Evolutionary conservation across 192 early-diverging fungal genomes (phyloP), one percentile per base, ranked within the genome.

Genomic region (Martensiomyces pterosporus): DNA sequence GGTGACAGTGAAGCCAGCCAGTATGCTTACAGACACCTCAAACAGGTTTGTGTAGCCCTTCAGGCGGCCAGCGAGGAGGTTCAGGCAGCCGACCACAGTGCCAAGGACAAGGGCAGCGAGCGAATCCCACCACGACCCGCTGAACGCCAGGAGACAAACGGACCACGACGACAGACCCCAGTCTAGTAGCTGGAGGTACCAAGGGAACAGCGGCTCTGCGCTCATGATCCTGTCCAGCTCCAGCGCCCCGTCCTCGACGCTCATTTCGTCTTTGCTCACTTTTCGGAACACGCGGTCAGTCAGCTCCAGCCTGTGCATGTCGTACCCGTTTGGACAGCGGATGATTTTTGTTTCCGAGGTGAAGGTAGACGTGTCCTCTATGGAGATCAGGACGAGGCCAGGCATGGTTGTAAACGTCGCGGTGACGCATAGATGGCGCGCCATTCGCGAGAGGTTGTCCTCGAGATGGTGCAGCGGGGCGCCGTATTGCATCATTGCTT

Each of bases 331-430:
- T 9, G 74, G 45, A 14, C 75, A 64, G 12, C 79, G 75, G 41
- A 87, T 75, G 48, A 87, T 68, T 42, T 82, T 82, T 1, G 85
- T 87, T 45, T 87, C 85, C 8, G 82, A 76, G 0, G 83, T 85
- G 29, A 82, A 82, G 7, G 82, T 87, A 10, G 74, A 60, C 3
- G 67, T 63, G 44, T 87, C 85, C 38, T 80, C 70, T 37, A 87
- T 83, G 14, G 79, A 75, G 6, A 85, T 62, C 9, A 87, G 65
- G 57, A 85, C 78, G 26, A 85, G 55, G 15, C 82, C 81, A 24
- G 85, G 85, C 23, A 82, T 42, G 37, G 82, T 82, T 0, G 82
- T 68, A 23, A 81, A 85, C 22, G 79, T 77, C 8, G 80, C 61
- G 10, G 81, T 65, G 15, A 86, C 64, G 26, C 70, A 70, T 15